Base-by-base conservation (phyloP, 2,329 filamentous ascomycete species). In the Aspergillus melleus region DNA sequence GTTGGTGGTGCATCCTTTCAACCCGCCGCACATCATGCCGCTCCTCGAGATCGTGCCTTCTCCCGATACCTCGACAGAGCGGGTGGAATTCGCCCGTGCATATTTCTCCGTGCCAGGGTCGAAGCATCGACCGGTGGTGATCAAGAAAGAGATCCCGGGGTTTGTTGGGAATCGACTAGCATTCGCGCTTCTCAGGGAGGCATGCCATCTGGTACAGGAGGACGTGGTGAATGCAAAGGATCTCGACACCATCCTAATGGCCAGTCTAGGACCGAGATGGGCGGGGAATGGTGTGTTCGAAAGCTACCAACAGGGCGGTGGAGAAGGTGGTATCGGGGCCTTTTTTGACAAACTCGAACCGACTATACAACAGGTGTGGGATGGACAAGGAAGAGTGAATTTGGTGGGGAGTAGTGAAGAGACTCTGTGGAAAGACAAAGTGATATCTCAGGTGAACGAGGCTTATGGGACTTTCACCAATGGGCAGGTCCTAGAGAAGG, bases 21-120 rank as follows among this genome's bases (percentile, higher is more conserved):
- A 87, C 57, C 86, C 83, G 22, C 85, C 85, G 1, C 84, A 87
- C 63, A 79, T 87, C 55, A 86, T 87, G 82, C 85, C 85, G 0
- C 67, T 88, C 1, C 71, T 87, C 2, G 85, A 88, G 68, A 75
- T 87, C 32, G 84, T 87, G 0, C 83, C 84, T 0, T 79, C 76
- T 1, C 79, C 77, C 4, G 59, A 63, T 30, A 86, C 81, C 0
- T 68, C 69, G 0, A 42, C 70, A 0, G 67, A 71, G 26, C 46
- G 62, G 6, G 64, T 72, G 9, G 68, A 68, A 5, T 73, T 72
- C 55, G 71, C 64, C 14, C 61, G 59, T 29, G 64, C 69, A 1
- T 86, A 83, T 64, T 86, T 73, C 36, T 63, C 60, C 8, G 39
- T 55, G 20, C 29, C 55, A 6, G 63, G 52, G 8, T 61, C 61